Evolutionary conservation across 1,284 basidiomycete species (phyloP).

Genomic region (Cystobasidiaceae sp.): DNA sequence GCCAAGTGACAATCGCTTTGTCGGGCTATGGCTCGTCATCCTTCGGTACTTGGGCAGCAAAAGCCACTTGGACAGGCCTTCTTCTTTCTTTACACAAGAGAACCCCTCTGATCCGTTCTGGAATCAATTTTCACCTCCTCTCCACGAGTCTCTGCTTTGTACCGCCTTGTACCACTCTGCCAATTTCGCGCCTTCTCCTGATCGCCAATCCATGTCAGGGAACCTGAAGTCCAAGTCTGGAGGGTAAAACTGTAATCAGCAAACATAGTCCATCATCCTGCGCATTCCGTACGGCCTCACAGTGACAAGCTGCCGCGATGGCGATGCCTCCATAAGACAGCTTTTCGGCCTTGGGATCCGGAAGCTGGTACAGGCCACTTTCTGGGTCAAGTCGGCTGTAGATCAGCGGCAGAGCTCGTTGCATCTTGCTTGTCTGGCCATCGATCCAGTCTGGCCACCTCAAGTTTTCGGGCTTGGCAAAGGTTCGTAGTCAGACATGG

Average conservation of each 20-base stretch:
- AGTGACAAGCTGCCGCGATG: neutral
- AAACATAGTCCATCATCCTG: neutral
- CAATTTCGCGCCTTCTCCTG: neutral
- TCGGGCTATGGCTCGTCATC: no score
- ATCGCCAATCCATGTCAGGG: conserved; percentile 1
- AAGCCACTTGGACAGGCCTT: no score
- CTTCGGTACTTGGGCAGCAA: no score
- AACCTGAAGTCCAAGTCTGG: conserved; percentile 1
- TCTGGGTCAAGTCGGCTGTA: neutral
- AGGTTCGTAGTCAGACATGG: neutral
- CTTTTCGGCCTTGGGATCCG: neutral
- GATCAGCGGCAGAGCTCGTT: conserved; percentile 3
- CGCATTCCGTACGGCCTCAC: neutral
- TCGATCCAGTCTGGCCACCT: conserved; percentile 12
- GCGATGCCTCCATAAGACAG: conserved; percentile 5
- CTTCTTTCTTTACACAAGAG: no score
- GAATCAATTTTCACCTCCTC: conserved; percentile 4
- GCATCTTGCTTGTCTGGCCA: conserved; percentile 6
- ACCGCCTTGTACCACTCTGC: neutral
- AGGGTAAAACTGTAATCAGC: neutral
- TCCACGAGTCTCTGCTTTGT: neutral
- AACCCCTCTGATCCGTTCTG: no score
- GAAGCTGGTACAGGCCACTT: conserved; percentile 1
- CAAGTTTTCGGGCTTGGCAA: neutral
- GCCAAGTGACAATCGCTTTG: no score